Evolutionary conservation across 73 alveolate genomes (phyloP).

Genomic region (Uronychia binucleata): DNA sequence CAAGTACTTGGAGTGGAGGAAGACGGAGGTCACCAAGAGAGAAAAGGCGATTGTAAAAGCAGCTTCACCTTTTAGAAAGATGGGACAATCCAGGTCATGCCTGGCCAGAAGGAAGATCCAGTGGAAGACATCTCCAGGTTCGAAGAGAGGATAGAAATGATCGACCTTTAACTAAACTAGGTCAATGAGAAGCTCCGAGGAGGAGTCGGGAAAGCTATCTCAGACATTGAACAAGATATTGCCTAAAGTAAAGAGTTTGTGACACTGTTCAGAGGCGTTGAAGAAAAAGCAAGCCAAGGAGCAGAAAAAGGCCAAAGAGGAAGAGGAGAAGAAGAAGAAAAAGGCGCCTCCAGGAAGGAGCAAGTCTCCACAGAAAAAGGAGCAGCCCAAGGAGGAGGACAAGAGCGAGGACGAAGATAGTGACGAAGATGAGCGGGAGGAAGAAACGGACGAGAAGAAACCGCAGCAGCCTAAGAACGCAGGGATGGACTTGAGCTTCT

Average conservation of each 20-base stretch:
- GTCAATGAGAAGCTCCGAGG: background rate
- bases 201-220: background rate
- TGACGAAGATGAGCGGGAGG: too few relatives aligned
- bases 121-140: background rate
- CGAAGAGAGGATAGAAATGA: too few relatives aligned
- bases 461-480: too few relatives aligned
- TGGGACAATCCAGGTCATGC: background rate
- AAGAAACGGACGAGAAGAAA: too few relatives aligned
- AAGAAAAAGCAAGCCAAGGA: background rate
- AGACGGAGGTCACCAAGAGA: background rate
- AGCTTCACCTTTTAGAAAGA: background rate
- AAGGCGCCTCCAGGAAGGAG: background rate
- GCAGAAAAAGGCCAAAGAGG: background rate
- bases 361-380: background rate
- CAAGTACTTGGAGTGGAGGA: background rate
- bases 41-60: background rate
- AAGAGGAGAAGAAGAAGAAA: background rate
- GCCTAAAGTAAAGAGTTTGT: background rate
- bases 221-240: background rate
- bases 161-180: background rate
- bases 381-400: background rate
- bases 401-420: background rate
- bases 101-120: background rate
- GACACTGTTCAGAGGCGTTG: background rate
- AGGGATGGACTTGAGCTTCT: too few relatives aligned